Evolutionary conservation across 495 filamentous ascomycete species (phyloP).

Genomic region (Bombardia bombarda): DNA sequence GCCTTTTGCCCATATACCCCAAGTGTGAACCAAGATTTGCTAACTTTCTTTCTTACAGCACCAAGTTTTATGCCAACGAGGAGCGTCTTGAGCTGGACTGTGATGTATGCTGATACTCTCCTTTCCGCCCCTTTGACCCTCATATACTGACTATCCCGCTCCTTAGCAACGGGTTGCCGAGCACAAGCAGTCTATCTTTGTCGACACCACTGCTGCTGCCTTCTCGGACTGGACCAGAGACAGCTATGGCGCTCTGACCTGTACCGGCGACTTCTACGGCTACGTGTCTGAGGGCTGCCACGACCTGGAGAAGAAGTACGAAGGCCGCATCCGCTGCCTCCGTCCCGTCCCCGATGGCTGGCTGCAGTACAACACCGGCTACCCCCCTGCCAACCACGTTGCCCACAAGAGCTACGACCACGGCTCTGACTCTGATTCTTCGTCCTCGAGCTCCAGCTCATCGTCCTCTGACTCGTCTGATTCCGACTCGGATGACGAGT

Average conservation of each 20-base stretch:
- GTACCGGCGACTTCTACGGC: conserved; percentile 12
- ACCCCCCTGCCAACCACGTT: neutral
- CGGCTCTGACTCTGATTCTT: neutral
- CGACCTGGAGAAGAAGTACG: conserved; percentile 8
- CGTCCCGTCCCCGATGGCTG: conserved; percentile 12
- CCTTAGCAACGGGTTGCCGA: too few species aligned
- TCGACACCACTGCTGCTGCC: conserved; percentile 9
- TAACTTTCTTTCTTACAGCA: neutral
- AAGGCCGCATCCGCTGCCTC: conserved; percentile 8
- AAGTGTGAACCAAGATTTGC: too few species aligned
- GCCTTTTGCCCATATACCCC: neutral
- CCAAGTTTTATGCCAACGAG: conserved; percentile 5
- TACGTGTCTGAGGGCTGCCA: conserved; percentile 12
- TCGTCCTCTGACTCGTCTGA: conserved; percentile 1
- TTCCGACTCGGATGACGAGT: conserved; percentile 6
- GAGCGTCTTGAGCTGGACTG: conserved; percentile 10
- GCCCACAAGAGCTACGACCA: neutral
- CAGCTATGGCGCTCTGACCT: conserved; percentile 5
- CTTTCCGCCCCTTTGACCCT: neutral
- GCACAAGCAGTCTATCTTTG: conserved; percentile 10
- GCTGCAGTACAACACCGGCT: conserved; percentile 3
- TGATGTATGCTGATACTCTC: conserved; percentile 9
- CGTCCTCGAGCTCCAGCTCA: too few species aligned
- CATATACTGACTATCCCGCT: conserved; percentile 1
- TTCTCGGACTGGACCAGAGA: conserved; percentile 8